These are phyloP conservation scores for Pulveroboletus ravenelii DNA, from an alignment of 768 basidiomycete species.

Conservation along the genomic window DNA sequence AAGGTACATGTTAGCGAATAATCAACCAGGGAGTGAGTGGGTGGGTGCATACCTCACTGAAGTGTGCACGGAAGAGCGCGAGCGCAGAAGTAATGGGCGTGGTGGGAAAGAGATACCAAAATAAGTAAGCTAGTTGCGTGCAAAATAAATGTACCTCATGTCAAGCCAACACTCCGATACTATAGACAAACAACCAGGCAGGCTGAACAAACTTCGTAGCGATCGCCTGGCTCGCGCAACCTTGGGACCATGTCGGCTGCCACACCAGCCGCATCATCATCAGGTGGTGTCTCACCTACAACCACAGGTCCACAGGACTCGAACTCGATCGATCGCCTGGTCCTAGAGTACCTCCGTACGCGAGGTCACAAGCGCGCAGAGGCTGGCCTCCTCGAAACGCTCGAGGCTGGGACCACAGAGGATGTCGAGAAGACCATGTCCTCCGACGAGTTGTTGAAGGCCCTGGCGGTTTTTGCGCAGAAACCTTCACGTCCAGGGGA, in stretches of 20 bases:
- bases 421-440: slow-evolving; percentile 38
- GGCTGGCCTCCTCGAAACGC: slow-evolving; percentile 36
- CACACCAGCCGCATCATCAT: slow-evolving; percentile 34
- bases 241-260: slow-evolving; percentile 24
- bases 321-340: slow-evolving; percentile 35
- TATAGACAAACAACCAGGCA: too few relatives aligned
- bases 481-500: slow-evolving; percentile 64
- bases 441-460: slow-evolving; percentile 52
- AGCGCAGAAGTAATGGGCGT: too few relatives aligned
- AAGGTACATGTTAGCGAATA: too few relatives aligned
- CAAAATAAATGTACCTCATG: too few relatives aligned
- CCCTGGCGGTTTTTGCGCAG: slow-evolving; percentile 62
- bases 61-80: too few relatives aligned
- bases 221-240: neutral
- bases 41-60: too few relatives aligned
- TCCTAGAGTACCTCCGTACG: slow-evolving; percentile 46
- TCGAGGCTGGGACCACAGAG: slow-evolving; percentile 31
- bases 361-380: slow-evolving; percentile 46
- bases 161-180: too few relatives aligned
- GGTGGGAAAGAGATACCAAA: too few relatives aligned
- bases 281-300: slow-evolving; percentile 30
- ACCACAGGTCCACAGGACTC: slow-evolving; percentile 26
- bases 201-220: too few relatives aligned
- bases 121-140: too few relatives aligned
- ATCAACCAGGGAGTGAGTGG: too few relatives aligned